A percentile compares a stretch with the other conserved stretches of the same genome.
These are phyloP conservation scores for Tolypocladium inflatum DNA, from an alignment of 2,329 filamentous ascomycete species.

Conservation along the genomic window DNA sequence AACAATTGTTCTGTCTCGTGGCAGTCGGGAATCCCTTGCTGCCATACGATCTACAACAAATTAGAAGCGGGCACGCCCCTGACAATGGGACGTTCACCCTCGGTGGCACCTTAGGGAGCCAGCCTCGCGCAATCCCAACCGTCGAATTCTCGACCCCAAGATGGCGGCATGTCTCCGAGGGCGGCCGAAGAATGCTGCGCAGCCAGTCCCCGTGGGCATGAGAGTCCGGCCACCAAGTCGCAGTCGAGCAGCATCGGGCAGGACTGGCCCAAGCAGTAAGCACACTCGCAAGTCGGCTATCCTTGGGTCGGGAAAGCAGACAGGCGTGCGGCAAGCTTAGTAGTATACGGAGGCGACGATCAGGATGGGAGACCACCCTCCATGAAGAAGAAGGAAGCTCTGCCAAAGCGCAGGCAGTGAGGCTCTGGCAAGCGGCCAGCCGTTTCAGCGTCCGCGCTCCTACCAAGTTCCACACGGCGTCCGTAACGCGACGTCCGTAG, in stretches of 20 bases:
- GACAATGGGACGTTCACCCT: too few relatives aligned
- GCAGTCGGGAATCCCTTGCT: too few relatives aligned
- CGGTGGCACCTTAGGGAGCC: too few relatives aligned
- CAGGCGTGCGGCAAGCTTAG: not conserved
- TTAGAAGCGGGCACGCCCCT: too few relatives aligned
- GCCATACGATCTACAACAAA: too few relatives aligned
- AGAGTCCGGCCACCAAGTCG: not conserved
- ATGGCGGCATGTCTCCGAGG: not conserved
- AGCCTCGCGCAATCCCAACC: not conserved
- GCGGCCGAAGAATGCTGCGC: conserved; percentile 1
- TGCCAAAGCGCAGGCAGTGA: not conserved
- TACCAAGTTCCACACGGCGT: not conserved
- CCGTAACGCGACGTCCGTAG: not conserved
- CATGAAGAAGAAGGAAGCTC: not conserved
- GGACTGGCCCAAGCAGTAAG: not conserved
- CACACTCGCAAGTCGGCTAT: not conserved
- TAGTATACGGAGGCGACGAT: not conserved
- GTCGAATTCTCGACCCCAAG: conserved; percentile 3
- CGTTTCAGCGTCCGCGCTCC: not conserved
- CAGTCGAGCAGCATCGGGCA: not conserved
- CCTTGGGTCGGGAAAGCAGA: not conserved
- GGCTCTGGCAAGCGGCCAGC: not conserved
- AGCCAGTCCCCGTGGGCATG: conserved; percentile 1
- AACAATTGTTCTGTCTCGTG: too few relatives aligned
- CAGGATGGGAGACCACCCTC: not conserved